Conservation (phyloP, 2,329 filamentous ascomycete genomes). For the Endoconidiophora polonica region DNA sequence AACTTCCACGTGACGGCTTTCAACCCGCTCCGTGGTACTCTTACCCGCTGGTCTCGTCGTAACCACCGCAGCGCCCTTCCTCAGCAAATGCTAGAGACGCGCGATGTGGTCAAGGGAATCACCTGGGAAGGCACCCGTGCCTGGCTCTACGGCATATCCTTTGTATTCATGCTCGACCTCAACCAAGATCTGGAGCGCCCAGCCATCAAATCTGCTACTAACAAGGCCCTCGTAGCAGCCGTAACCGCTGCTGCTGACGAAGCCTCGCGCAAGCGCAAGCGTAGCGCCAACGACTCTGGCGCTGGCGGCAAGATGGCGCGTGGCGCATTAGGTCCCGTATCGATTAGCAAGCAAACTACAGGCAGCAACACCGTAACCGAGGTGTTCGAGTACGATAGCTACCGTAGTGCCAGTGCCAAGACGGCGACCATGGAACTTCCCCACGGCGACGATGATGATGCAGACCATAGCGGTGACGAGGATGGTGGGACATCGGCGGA, state of each 20-base stretch:
- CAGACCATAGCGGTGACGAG: constrained; percentile 23
- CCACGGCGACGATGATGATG: constrained; percentile 20
- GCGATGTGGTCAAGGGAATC: constrained; percentile 67
- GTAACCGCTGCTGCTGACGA: constrained; percentile 18
- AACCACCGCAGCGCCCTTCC: constrained; percentile 67
- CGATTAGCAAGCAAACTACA: constrained; percentile 23
- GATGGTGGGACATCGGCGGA: background rate
- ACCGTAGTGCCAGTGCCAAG: constrained; percentile 10
- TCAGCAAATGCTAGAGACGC: constrained; percentile 52
- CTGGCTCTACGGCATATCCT: constrained; percentile 77
- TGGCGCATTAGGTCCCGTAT: constrained; percentile 28
- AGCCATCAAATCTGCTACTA: constrained; percentile 6
- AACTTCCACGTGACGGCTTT: constrained; percentile 55
- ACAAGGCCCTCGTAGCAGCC: constrained; percentile 18
- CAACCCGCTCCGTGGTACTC: constrained; percentile 55
- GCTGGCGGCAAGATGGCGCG: constrained; percentile 36
- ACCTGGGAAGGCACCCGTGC: constrained; percentile 66
- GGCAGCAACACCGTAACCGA: constrained; percentile 8
- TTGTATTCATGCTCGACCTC: constrained; percentile 85
- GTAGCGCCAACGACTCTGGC: constrained; percentile 29
- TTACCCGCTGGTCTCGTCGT: constrained; percentile 72
- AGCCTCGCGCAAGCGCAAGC: constrained; percentile 37
- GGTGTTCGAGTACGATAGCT: constrained; percentile 12
- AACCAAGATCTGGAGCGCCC: constrained; percentile 45
- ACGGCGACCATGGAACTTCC: constrained; percentile 15